Percentiles rank a stretch among this genome's conserved stretches.
Conservation (phyloP, 2,329 filamentous ascomycete genomes). For the Coniella vitis region DNA sequence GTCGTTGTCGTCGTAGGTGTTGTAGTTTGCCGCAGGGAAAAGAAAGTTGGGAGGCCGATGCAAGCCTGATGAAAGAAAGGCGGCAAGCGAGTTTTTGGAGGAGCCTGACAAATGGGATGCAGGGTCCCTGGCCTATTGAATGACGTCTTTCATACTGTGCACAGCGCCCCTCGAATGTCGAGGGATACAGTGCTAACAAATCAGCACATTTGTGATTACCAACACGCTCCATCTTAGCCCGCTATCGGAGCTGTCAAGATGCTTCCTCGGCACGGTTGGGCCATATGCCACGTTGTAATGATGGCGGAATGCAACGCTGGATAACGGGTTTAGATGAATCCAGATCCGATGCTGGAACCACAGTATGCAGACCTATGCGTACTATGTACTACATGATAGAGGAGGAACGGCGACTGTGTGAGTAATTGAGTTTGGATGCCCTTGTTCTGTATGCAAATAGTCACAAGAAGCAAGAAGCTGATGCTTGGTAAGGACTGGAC, state of each 20-base stretch:
- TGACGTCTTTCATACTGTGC: not conserved
- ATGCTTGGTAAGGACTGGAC: no score
- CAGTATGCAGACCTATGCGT: no score
- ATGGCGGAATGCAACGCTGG: not conserved
- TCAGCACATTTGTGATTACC: conserved; percentile 2
- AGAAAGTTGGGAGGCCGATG: conserved; percentile 8
- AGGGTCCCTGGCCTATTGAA: not conserved
- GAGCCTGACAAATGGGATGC: not conserved
- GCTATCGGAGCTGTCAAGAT: not conserved
- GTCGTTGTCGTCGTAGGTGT: conserved; percentile 6
- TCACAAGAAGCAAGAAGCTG: no score
- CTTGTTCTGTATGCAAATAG: no score
- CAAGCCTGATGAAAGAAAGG: not conserved
- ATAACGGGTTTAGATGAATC: no score
- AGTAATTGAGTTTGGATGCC: no score
- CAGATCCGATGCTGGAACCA: no score
- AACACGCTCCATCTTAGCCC: not conserved
- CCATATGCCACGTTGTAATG: not conserved
- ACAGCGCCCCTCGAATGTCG: not conserved
- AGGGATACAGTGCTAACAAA: conserved; percentile 6
- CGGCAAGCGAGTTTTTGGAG: not conserved
- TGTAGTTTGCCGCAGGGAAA: not conserved
- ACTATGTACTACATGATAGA: no score
- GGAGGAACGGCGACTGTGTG: no score
- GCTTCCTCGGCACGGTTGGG: not conserved